Percentiles rank a stretch among this genome's conserved stretches.
These are phyloP conservation scores for Prunella vulgaris DNA, from an alignment of 257 asterid species.

Conservation along the genomic window DNA sequence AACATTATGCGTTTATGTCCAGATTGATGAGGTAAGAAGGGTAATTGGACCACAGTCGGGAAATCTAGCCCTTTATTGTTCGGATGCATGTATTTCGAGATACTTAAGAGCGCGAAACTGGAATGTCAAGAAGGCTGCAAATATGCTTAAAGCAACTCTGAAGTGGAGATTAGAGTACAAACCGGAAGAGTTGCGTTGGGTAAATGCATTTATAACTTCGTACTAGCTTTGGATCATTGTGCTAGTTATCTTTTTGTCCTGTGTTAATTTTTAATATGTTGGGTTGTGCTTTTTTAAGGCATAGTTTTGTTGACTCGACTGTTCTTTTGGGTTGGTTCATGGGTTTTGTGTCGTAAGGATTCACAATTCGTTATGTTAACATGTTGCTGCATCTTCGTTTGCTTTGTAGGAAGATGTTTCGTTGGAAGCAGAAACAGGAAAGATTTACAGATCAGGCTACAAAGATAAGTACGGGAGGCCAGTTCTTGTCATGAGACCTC, in stretches of 20 bases:
- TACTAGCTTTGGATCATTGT: neutral
- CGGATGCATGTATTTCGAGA: conserved; percentile 62
- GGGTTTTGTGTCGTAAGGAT: neutral
- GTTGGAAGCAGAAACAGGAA: conserved; percentile 51
- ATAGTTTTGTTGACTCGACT: neutral
- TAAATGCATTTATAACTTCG: conserved; percentile 23
- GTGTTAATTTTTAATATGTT: neutral
- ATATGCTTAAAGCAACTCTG: conserved; percentile 72
- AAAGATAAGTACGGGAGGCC: conserved; percentile 79
- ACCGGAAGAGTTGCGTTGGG: conserved; percentile 87
- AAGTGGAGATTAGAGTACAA: conserved; percentile 78
- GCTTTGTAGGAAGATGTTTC: conserved; percentile 15
- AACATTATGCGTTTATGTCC: neutral
- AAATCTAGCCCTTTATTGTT: conserved; percentile 53
- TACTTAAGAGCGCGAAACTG: conserved; percentile 76
- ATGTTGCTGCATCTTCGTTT: neutral
- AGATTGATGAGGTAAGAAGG: conserved; percentile 76
- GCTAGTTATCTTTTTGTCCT: neutral
- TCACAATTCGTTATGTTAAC: neutral
- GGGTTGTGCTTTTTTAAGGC: neutral
- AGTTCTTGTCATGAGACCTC: conserved; percentile 97
- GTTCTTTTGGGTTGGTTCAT: neutral
- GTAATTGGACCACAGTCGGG: conserved; percentile 65
- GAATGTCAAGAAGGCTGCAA: conserved; percentile 81
- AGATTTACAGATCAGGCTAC: conserved; percentile 64